Evolutionary conservation across 1,284 basidiomycete genomes (phyloP).

Genomic region (Cutaneotrichosporon sp.): DNA sequence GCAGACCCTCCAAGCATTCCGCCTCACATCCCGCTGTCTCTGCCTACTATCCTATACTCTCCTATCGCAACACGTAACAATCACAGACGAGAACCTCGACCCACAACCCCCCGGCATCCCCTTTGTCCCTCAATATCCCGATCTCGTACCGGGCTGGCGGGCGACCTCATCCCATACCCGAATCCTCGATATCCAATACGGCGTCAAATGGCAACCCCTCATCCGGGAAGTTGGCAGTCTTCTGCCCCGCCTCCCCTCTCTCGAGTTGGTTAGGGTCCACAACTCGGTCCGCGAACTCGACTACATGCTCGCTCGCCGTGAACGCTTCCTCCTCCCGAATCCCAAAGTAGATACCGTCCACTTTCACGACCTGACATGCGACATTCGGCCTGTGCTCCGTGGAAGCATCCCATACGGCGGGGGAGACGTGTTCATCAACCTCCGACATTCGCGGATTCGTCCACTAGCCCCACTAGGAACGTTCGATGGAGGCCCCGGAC

Average conservation of each 20-base stretch:
- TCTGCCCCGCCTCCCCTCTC: not conserved
- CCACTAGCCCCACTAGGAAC: not conserved
- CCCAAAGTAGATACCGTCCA: not conserved
- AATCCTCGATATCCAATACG: not conserved
- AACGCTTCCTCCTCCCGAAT: not conserved
- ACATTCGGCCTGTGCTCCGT: not conserved
- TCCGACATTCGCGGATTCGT: not conserved
- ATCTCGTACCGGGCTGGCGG: not conserved
- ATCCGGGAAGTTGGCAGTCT: not conserved
- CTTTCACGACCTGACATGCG: slow-evolving; percentile 2
- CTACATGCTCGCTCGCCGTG: not conserved
- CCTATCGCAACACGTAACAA: not conserved
- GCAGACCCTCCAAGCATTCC: not conserved
- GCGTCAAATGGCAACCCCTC: not conserved
- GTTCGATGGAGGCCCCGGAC: not conserved
- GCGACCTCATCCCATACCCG: not conserved
- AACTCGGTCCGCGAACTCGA: not conserved
- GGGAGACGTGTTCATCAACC: slow-evolving; percentile 7
- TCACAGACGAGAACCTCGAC: not conserved
- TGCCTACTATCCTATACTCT: not conserved
- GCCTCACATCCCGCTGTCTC: not conserved
- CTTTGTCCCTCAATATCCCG: not conserved
- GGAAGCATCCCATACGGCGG: not conserved
- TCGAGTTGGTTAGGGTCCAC: not conserved
- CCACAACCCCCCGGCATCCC: not conserved